These are phyloP conservation scores for Phellopilus nigrolimitatus DNA, from an alignment of 1,284 basidiomycete species.

Conservation along the genomic window DNA sequence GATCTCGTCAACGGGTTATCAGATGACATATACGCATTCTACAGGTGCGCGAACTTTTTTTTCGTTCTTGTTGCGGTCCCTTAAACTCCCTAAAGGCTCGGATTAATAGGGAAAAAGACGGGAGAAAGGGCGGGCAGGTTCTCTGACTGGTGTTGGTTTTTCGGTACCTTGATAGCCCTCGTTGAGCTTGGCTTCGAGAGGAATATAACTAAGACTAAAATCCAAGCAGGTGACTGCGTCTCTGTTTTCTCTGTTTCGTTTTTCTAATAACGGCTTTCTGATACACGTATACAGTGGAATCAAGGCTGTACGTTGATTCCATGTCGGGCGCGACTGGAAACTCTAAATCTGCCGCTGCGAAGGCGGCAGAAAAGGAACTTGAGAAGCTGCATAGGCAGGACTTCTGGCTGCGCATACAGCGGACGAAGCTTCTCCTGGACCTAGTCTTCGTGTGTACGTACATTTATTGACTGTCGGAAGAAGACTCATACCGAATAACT, in stretches of 20 bases:
- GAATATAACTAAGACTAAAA: slow-evolving; percentile 44
- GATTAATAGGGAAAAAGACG: slow-evolving; percentile 54
- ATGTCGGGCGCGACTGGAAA: slow-evolving; percentile 67
- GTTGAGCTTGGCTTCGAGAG: slow-evolving; percentile 78
- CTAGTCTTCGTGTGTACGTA: slow-evolving; percentile 78
- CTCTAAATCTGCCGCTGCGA: slow-evolving; percentile 54
- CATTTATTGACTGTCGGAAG: slow-evolving; percentile 26
- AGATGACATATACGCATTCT: slow-evolving; percentile 71
- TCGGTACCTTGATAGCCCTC: slow-evolving; percentile 67
- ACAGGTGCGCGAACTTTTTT: slow-evolving; percentile 29
- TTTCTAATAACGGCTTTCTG: slow-evolving; percentile 3
- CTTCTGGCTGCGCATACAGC: slow-evolving; percentile 67
- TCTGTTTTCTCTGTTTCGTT: slow-evolving; percentile 26
- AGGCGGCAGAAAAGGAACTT: slow-evolving; percentile 68
- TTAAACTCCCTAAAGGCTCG: slow-evolving; percentile 33
- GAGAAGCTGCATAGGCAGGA: slow-evolving; percentile 59
- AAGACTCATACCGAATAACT: slow-evolving; percentile 7
- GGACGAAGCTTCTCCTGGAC: slow-evolving; percentile 73
- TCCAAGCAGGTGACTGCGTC: slow-evolving; percentile 55
- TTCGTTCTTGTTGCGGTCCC: background rate
- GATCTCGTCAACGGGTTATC: slow-evolving; percentile 68
- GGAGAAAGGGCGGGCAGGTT: slow-evolving; percentile 67
- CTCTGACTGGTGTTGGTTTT: slow-evolving; percentile 80
- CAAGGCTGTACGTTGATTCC: slow-evolving; percentile 66
- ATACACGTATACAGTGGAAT: slow-evolving; percentile 47